Evolutionary conservation across 83 land plant species (phyloP).

Genomic region (Isoetes engelmannii): DNA sequence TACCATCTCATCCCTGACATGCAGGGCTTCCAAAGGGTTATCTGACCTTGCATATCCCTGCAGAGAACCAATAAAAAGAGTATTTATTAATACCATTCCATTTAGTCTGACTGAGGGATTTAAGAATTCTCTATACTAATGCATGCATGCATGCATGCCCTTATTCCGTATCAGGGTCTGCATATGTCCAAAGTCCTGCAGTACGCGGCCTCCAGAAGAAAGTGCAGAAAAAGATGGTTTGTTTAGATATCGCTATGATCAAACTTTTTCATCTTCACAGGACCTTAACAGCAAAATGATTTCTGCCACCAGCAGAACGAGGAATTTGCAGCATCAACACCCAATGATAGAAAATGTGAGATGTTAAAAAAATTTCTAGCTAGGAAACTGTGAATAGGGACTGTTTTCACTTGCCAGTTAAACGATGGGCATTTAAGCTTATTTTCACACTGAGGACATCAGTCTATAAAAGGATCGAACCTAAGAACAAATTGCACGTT

Average conservation of each 20-base stretch:
- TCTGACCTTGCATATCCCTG: slow-evolving; percentile 66
- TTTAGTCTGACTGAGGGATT: neutral
- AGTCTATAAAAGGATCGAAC: too few species aligned
- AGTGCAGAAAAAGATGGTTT: neutral
- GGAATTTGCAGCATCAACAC: too few species aligned
- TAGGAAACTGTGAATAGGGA: too few species aligned
- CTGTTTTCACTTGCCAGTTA: too few species aligned
- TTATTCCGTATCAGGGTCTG: neutral
- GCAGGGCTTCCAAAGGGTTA: slow-evolving; percentile 50
- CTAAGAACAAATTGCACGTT: too few species aligned
- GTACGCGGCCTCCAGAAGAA: neutral
- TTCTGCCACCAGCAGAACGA: too few species aligned
- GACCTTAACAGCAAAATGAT: too few species aligned
- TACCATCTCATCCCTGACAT: slow-evolving; percentile 46
- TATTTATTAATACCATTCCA: neutral
- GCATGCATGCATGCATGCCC: neutral
- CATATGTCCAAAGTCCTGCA: neutral
- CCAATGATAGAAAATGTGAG: too few species aligned
- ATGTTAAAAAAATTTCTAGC: too few species aligned
- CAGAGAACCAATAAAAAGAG: neutral
- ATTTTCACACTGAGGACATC: too few species aligned
- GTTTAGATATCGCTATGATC: neutral
- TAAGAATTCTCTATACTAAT: neutral
- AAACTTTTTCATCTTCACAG: too few species aligned
- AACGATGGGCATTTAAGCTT: too few species aligned